A percentile compares a stretch with the other conserved stretches of the same genome.
Conservation (phyloP, 2,329 filamentous ascomycete species). For the Sporothrix protearum region DNA sequence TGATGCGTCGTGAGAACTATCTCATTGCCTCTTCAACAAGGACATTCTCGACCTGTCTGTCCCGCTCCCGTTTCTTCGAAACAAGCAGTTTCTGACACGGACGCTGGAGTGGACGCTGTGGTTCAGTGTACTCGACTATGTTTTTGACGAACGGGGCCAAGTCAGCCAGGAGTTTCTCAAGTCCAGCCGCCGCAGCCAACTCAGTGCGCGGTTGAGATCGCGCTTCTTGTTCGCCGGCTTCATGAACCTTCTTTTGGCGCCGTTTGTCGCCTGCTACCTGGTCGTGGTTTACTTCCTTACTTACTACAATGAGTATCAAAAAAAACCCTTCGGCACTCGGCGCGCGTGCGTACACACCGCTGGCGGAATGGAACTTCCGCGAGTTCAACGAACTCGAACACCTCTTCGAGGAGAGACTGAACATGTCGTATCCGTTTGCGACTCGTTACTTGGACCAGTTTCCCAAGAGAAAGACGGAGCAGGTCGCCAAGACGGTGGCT, state of each 20-base stretch:
- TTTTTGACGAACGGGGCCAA: slow-evolving; percentile 86
- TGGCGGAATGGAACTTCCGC: slow-evolving; percentile 96
- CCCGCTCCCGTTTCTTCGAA: slow-evolving; percentile 76
- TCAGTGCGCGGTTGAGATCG: slow-evolving; percentile 73
- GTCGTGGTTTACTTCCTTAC: slow-evolving; percentile 88
- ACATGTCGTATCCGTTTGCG: slow-evolving; percentile 93
- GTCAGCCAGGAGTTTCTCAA: slow-evolving; percentile 83
- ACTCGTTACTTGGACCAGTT: slow-evolving; percentile 93
- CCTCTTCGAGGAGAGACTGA: slow-evolving; percentile 81
- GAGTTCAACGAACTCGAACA: slow-evolving; percentile 97
- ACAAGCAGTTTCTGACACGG: slow-evolving; percentile 78
- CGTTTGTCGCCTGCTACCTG: slow-evolving; percentile 82
- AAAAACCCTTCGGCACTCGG: slow-evolving; percentile 85
- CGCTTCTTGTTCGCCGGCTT: slow-evolving; percentile 80
- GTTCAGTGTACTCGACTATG: slow-evolving; percentile 85
- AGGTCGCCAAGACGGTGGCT: slow-evolving; percentile 76
- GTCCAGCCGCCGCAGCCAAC: slow-evolving; percentile 70
- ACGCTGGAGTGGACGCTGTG: slow-evolving; percentile 91
- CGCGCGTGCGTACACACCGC: slow-evolving; percentile 84
- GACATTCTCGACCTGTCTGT: slow-evolving; percentile 85
- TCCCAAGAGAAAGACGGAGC: slow-evolving; percentile 88
- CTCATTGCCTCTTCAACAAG: slow-evolving; percentile 97
- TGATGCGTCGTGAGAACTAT: slow-evolving; percentile 97
- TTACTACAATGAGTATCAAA: slow-evolving; percentile 96
- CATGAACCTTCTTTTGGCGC: slow-evolving; percentile 81